phyloP scores from a whole-genome alignment of 2,329 filamentous ascomycete species.

The Penicillium sp. region DNA sequence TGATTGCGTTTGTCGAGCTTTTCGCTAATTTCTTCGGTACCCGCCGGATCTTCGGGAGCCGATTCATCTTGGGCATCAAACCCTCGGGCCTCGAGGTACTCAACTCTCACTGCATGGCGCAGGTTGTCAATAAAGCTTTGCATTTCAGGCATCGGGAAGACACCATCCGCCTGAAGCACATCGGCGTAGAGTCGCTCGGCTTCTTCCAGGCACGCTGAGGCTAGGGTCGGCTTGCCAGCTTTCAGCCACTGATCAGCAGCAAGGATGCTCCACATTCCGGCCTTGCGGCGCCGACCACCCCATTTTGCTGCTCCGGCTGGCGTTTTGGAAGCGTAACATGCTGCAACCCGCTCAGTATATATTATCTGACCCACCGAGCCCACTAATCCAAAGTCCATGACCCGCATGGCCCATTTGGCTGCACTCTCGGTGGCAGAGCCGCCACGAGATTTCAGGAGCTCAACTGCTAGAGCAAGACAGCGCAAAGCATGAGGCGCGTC shows the following conservation, averaged over 20 bases:
- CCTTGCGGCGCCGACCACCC: slow-evolving; percentile 77
- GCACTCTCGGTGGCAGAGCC: slow-evolving; percentile 82
- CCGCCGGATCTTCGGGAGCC: slow-evolving; percentile 30
- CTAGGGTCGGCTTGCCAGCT: slow-evolving; percentile 74
- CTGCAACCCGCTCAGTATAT: slow-evolving; percentile 80
- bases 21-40: slow-evolving; percentile 52
- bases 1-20: slow-evolving; percentile 56
- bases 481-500: slow-evolving; percentile 79
- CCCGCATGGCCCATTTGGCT: slow-evolving; percentile 76
- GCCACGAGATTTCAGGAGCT: slow-evolving; percentile 79
- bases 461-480: slow-evolving; percentile 72
- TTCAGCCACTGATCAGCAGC: slow-evolving; percentile 82
- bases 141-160: slow-evolving; percentile 55
- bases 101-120: slow-evolving; percentile 44
- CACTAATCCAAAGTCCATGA: slow-evolving; percentile 76
- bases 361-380: slow-evolving; percentile 77
- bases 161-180: slow-evolving; percentile 40
- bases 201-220: slow-evolving; percentile 73
- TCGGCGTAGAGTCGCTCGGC: slow-evolving; percentile 59
- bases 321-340: slow-evolving; percentile 76
- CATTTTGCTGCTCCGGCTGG: slow-evolving; percentile 66
- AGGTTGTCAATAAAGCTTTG: slow-evolving; percentile 48
- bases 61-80: slow-evolving; percentile 34
- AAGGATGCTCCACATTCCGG: slow-evolving; percentile 83
- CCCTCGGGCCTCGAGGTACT: slow-evolving; percentile 45